Evolutionary conservation across 345 rosid species (phyloP).

Genomic region (Populus nigra): DNA sequence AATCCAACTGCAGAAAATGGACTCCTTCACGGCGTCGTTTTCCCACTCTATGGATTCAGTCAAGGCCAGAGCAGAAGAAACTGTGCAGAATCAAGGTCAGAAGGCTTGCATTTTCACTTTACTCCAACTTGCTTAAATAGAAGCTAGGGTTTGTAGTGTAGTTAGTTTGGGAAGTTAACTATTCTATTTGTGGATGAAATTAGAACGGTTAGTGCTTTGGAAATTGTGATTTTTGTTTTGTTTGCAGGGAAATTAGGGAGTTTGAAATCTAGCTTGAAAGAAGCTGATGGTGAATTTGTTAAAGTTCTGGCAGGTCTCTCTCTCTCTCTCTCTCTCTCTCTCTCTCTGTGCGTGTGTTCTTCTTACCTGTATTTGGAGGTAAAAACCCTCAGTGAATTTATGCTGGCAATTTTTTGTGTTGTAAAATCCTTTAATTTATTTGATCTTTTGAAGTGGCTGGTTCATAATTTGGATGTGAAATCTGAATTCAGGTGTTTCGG

Average conservation of each 20-base stretch:
- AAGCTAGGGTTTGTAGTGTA: not conserved
- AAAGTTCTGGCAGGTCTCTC: slow-evolving; percentile 65
- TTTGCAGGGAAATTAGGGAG: slow-evolving; percentile 50
- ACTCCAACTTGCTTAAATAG: not conserved
- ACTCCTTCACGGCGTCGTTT: slow-evolving; percentile 49
- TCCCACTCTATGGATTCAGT: slow-evolving; percentile 40
- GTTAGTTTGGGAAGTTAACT: slow-evolving; percentile 21
- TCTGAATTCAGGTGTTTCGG: not conserved
- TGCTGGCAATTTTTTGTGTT: not conserved
- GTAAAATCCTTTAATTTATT: not conserved
- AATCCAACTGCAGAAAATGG: slow-evolving; percentile 40
- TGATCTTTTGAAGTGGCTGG: not conserved
- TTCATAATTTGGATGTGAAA: not conserved
- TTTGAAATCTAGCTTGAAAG: slow-evolving; percentile 58
- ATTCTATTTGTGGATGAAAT: not conserved
- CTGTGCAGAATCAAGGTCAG: slow-evolving; percentile 55
- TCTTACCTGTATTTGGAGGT: not conserved
- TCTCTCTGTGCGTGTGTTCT: not conserved
- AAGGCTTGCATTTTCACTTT: not conserved
- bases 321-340: slow-evolving; percentile 14
- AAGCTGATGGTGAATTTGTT: slow-evolving; percentile 80
- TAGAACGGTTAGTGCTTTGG: not conserved
- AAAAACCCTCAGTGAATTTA: not conserved
- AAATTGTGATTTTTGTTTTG: not conserved
- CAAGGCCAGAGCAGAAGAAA: slow-evolving; percentile 45